Evolutionary conservation across 139 green algal species (phyloP).

Genomic region (Micractinium sp.): DNA sequence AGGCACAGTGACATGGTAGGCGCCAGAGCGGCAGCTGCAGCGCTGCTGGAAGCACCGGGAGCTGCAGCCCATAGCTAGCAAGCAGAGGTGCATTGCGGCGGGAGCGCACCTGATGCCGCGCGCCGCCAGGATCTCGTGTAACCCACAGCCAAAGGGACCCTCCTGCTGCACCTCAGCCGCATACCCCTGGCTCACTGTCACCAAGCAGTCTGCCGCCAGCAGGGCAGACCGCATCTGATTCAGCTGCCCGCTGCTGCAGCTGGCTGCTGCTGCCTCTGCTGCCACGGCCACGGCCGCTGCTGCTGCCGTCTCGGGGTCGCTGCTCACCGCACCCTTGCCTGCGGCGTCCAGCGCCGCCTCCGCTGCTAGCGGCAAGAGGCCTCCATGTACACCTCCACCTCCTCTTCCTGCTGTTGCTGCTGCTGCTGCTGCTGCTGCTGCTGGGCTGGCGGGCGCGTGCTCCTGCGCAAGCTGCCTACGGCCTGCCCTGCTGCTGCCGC

Average conservation of each 20-base stretch:
- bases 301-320: not conserved
- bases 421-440: constrained; percentile 7
- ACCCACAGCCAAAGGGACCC: constrained; percentile 23
- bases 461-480: not conserved
- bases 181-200: constrained; percentile 86
- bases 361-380: too few relatives aligned
- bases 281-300: not conserved
- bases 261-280: not conserved
- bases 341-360: too few relatives aligned
- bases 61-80: too few relatives aligned
- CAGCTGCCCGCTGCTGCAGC: constrained; percentile 29
- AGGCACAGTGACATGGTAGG: too few relatives aligned
- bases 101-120: constrained; percentile 38
- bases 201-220: constrained; percentile 51
- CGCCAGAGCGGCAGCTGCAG: too few relatives aligned
- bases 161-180: constrained; percentile 65
- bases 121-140: constrained; percentile 45
- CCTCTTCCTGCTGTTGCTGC: not conserved
- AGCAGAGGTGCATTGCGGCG: not conserved
- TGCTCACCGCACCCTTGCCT: too few relatives aligned
- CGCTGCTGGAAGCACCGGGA: too few relatives aligned
- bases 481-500: not conserved
- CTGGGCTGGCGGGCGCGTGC: constrained; percentile 5
- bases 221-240: constrained; percentile 82
- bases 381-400: too few relatives aligned